Evolutionary conservation across 768 basidiomycete genomes (phyloP).

Genomic region (Kwoniella sp.): DNA sequence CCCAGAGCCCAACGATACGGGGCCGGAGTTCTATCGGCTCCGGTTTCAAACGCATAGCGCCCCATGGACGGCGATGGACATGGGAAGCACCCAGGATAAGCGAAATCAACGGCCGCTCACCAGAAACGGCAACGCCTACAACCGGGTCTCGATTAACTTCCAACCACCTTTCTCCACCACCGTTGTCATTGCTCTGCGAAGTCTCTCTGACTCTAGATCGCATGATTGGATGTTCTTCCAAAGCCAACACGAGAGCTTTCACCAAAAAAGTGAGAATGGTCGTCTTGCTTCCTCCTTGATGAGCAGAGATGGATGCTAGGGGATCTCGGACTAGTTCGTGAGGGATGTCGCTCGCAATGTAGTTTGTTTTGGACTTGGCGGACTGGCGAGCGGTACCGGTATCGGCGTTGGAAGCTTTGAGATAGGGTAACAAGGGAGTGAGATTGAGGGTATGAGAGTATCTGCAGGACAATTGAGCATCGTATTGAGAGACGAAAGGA

Average conservation of each 20-base stretch:
- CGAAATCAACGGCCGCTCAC: slow-evolving; percentile 34
- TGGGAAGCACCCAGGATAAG: too few species aligned
- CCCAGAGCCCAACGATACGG: too few species aligned
- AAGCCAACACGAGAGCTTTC: slow-evolving; percentile 40
- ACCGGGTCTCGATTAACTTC: slow-evolving; percentile 39
- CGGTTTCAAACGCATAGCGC: too few species aligned
- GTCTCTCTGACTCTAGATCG: slow-evolving; percentile 32
- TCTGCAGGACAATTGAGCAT: slow-evolving; percentile 26
- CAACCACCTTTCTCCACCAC: slow-evolving; percentile 22
- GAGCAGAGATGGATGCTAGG: neutral
- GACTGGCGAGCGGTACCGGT: neutral
- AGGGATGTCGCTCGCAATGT: slow-evolving; percentile 45
- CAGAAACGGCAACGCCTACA: slow-evolving; percentile 48
- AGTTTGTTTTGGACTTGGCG: slow-evolving; percentile 7
- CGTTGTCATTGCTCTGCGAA: neutral
- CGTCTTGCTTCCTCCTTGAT: slow-evolving; percentile 20
- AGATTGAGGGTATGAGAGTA: slow-evolving; percentile 50
- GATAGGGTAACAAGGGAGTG: slow-evolving; percentile 42
- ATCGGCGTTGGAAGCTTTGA: slow-evolving; percentile 33
- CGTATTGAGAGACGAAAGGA: too few species aligned
- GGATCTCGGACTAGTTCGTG: slow-evolving; percentile 29
- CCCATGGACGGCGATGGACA: too few species aligned
- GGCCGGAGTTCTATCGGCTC: too few species aligned
- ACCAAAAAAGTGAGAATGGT: slow-evolving; percentile 44
- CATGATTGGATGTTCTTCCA: slow-evolving; percentile 52